A percentile compares a stretch with the other conserved stretches of the same genome.
These are phyloP conservation scores for Tylopilus vinaceipallidus DNA, from an alignment of 768 basidiomycete genomes.

Conservation along the genomic window DNA sequence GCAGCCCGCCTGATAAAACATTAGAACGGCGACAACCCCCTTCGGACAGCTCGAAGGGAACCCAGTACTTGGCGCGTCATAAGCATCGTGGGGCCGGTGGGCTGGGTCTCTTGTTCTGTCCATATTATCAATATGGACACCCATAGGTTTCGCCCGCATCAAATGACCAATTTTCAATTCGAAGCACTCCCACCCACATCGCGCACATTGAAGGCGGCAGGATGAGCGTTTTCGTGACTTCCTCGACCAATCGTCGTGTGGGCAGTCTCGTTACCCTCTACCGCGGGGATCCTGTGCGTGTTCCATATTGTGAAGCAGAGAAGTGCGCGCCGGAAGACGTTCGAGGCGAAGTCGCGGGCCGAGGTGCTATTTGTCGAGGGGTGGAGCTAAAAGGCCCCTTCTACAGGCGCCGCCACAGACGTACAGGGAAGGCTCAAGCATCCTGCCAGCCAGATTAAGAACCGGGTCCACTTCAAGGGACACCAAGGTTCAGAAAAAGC, in stretches of 20 bases:
- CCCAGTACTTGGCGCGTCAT: slow-evolving; percentile 9
- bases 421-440: not conserved
- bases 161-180: slow-evolving; percentile 30
- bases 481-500: not conserved
- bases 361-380: slow-evolving; percentile 11
- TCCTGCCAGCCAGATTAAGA: slow-evolving; percentile 4
- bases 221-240: slow-evolving; percentile 5
- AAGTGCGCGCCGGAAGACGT: slow-evolving; percentile 19
- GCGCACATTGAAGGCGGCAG: slow-evolving; percentile 14
- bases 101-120: slow-evolving; percentile 6
- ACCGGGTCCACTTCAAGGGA: not conserved
- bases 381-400: slow-evolving; percentile 19
- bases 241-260: slow-evolving; percentile 22
- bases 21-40: slow-evolving; percentile 16
- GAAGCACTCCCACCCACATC: slow-evolving; percentile 22
- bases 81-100: slow-evolving; percentile 19
- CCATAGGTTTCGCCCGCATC: slow-evolving; percentile 19
- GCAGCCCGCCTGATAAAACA: slow-evolving; percentile 20
- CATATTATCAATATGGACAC: slow-evolving; percentile 16
- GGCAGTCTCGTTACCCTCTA: slow-evolving; percentile 21
- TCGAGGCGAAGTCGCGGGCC: slow-evolving; percentile 10
- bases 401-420: slow-evolving; percentile 4
- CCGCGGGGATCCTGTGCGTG: slow-evolving; percentile 31
- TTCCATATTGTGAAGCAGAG: slow-evolving; percentile 25
- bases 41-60: slow-evolving; percentile 13